A percentile compares a stretch with the other conserved stretches of the same genome.
Evolutionary conservation across 805 yeast species (phyloP).

Genomic region (Tetrapisispora iriomotensis): DNA sequence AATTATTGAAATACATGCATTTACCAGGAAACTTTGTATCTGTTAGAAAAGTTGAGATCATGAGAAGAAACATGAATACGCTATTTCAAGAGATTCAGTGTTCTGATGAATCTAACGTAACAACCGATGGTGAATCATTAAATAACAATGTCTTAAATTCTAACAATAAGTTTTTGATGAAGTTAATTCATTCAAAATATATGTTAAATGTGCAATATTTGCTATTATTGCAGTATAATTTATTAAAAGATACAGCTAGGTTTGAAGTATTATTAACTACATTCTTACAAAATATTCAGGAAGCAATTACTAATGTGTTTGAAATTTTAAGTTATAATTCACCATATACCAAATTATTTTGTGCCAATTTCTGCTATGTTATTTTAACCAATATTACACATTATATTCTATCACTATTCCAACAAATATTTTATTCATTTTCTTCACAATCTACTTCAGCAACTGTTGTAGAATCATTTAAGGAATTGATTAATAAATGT

Average conservation of each 20-base stretch:
- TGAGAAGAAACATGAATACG: slow-evolving; percentile 1
- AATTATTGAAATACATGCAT: slow-evolving; percentile 16
- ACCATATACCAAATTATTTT: background rate
- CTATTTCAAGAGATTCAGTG: background rate
- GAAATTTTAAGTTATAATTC: slow-evolving; percentile 2
- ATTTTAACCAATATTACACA: background rate
- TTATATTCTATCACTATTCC: background rate
- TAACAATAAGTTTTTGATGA: background rate
- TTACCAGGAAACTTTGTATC: slow-evolving; percentile 12
- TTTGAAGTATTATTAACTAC: slow-evolving; percentile 14
- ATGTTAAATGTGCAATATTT: slow-evolving; percentile 16
- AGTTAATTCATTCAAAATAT: slow-evolving; percentile 18
- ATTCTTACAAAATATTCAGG: slow-evolving; percentile 16
- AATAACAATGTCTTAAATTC: background rate
- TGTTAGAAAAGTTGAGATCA: slow-evolving; percentile 8
- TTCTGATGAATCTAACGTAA: background rate
- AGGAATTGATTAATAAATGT: background rate
- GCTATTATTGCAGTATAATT: slow-evolving; percentile 21
- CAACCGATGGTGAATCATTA: background rate
- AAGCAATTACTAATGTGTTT: slow-evolving; percentile 13
- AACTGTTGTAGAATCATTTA: background rate
- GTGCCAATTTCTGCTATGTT: background rate
- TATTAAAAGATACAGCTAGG: slow-evolving; percentile 9
- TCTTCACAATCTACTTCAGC: background rate
- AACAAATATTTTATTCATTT: background rate